Percentiles rank a stretch among this genome's conserved stretches.
phyloP scores from a whole-genome alignment of 2,329 filamentous ascomycete genomes.

The Colletotrichum zoysiae region DNA sequence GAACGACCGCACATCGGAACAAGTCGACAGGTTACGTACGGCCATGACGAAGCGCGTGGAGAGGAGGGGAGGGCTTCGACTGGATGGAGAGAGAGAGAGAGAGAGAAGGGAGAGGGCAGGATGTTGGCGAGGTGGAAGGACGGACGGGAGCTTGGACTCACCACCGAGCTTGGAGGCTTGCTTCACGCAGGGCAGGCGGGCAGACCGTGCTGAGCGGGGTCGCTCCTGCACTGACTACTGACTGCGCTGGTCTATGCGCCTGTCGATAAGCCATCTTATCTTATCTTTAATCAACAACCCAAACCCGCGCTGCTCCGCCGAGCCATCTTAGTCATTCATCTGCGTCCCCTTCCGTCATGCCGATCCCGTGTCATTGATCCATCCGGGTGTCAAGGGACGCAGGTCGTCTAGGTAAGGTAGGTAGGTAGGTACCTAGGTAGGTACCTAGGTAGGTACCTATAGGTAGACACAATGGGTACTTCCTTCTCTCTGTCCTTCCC shows the following conservation, averaged over 20 bases:
- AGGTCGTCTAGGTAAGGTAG: not conserved
- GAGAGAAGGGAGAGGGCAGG: not conserved
- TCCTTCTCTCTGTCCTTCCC: too few species aligned
- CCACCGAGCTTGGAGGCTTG: not conserved
- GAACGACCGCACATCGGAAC: not conserved
- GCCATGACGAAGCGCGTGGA: too few species aligned
- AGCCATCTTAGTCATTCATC: conserved; percentile 8
- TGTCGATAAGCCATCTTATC: not conserved
- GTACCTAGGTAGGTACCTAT: not conserved
- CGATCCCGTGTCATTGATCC: not conserved
- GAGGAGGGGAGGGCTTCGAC: too few species aligned
- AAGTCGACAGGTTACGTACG: not conserved
- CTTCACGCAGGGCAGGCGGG: not conserved
- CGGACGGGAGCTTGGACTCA: not conserved
- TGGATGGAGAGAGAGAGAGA: not conserved
- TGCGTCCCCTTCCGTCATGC: not conserved
- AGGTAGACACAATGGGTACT: not conserved
- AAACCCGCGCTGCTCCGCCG: not conserved
- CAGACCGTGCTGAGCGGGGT: conserved; percentile 3
- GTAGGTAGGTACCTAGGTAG: too few species aligned
- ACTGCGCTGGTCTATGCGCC: conserved; percentile 8
- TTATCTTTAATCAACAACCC: not conserved
- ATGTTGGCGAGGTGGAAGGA: not conserved
- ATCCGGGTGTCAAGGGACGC: too few species aligned
- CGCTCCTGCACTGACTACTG: not conserved